Evolutionary conservation across 2,329 filamentous ascomycete genomes (phyloP).

Genomic region (Claviceps sp.): DNA sequence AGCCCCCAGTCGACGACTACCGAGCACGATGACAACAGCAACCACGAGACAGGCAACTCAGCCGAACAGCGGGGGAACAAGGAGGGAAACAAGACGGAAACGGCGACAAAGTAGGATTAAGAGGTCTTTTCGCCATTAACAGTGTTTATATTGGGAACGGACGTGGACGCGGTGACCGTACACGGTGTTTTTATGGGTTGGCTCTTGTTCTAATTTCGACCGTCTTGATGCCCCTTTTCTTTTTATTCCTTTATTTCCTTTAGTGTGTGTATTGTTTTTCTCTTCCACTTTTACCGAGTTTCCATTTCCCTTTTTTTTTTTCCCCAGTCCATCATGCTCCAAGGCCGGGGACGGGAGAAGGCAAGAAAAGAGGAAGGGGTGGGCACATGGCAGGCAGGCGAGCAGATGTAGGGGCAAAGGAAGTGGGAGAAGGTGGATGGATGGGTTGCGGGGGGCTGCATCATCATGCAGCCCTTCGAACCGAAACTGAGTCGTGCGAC

Average conservation of each 20-base stretch:
- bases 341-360: background rate
- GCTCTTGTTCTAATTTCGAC: conserved; percentile 4
- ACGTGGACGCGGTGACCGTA: conserved; percentile 1
- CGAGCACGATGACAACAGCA: background rate
- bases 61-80: conserved; percentile 11
- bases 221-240: background rate
- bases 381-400: background rate
- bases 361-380: background rate
- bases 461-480: background rate
- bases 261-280: background rate
- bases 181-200: conserved; percentile 1
- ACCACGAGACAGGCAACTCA: background rate
- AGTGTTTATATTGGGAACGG: background rate
- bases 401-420: background rate
- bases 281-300: background rate
- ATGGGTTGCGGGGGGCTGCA: conserved; percentile 2
- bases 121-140: conserved; percentile 13
- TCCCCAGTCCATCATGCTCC: background rate
- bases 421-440: background rate
- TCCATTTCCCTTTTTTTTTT: background rate
- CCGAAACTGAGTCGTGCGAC: background rate
- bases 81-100: conserved; percentile 13
- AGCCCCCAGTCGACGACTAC: conserved; percentile 6
- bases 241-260: background rate
- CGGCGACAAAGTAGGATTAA: conserved; percentile 23